These are phyloP conservation scores for Calonectria pseudoreteaudii DNA, from an alignment of 2,329 filamentous ascomycete species.

Conservation along the genomic window DNA sequence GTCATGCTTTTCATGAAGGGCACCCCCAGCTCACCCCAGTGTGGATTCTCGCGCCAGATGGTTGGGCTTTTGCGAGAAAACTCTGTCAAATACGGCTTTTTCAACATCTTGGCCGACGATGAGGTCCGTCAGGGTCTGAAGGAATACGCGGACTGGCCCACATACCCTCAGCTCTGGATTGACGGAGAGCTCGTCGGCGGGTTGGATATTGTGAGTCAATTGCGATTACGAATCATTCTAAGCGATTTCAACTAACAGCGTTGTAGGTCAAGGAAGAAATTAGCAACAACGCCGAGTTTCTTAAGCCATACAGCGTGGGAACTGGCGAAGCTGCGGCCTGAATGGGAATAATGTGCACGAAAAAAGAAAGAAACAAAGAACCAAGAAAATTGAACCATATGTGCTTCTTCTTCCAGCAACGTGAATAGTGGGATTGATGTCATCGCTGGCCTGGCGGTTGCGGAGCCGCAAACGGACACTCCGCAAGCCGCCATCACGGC, in stretches of 20 bases:
- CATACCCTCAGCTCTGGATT: conserved; percentile 95
- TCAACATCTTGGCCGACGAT: conserved; percentile 98
- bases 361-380: conserved; percentile 3
- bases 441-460: neutral
- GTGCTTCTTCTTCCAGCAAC: conserved; percentile 6
- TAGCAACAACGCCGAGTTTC: conserved; percentile 83
- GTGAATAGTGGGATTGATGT: conserved; percentile 17
- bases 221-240: neutral
- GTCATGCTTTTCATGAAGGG: conserved; percentile 99
- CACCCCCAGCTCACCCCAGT: conserved; percentile 88
- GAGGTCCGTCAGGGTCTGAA: conserved; percentile 97
- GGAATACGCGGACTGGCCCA: conserved; percentile 98
- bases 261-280: conserved; percentile 92
- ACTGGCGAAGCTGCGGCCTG: conserved; percentile 54
- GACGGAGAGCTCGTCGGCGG: conserved; percentile 92
- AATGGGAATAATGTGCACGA: conserved; percentile 31
- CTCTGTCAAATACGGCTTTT: conserved; percentile 96
- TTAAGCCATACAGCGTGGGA: conserved; percentile 76
- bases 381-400: conserved; percentile 1
- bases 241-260: conserved; percentile 33
- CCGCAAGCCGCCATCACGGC: neutral
- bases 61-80: conserved; percentile 89
- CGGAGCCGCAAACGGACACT: neutral
- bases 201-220: conserved; percentile 86
- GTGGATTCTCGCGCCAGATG: conserved; percentile 92